A percentile compares a stretch with the other conserved stretches of the same genome.
Evolutionary conservation across 169 alveolate genomes (phyloP).

Genomic region (Pseudocohnilembus persalinus): DNA sequence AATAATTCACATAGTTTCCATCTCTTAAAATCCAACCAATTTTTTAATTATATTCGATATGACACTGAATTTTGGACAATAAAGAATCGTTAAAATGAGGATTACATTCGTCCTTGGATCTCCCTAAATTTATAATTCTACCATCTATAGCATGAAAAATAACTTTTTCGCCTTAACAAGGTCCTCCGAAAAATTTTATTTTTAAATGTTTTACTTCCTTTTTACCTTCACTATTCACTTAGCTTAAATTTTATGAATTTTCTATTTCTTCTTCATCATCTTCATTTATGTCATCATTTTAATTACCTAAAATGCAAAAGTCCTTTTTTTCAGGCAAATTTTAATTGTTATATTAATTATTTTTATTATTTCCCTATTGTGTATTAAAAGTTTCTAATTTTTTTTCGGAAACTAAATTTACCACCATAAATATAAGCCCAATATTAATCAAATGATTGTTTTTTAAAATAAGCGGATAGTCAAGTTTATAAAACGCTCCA

Average conservation of each 20-base stretch:
- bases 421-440: constrained; percentile 73
- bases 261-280: constrained; percentile 13
- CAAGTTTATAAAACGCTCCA: constrained; percentile 73
- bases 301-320: not conserved
- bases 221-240: not conserved
- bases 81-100: constrained; percentile 61
- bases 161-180: constrained; percentile 60
- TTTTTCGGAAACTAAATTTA: constrained; percentile 46
- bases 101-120: constrained; percentile 50
- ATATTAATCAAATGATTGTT: constrained; percentile 69
- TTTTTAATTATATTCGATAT: constrained; percentile 14
- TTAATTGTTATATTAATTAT: not conserved
- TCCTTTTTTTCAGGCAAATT: not conserved
- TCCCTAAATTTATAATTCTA: constrained; percentile 12
- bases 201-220: constrained; percentile 15
- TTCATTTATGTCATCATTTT: not conserved
- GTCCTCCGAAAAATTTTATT: constrained; percentile 67
- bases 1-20: too few species aligned
- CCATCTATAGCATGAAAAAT: constrained; percentile 31
- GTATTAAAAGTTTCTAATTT: not conserved
- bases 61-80: constrained; percentile 59
- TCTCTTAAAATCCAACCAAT: constrained; percentile 58
- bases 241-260: not conserved
- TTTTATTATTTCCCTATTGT: not conserved
- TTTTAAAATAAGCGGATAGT: constrained; percentile 53